Percentiles rank a stretch among this genome's conserved stretches.
Conservation (phyloP, 441 rosid species). For the Euphorbia schlechtendalii region DNA sequence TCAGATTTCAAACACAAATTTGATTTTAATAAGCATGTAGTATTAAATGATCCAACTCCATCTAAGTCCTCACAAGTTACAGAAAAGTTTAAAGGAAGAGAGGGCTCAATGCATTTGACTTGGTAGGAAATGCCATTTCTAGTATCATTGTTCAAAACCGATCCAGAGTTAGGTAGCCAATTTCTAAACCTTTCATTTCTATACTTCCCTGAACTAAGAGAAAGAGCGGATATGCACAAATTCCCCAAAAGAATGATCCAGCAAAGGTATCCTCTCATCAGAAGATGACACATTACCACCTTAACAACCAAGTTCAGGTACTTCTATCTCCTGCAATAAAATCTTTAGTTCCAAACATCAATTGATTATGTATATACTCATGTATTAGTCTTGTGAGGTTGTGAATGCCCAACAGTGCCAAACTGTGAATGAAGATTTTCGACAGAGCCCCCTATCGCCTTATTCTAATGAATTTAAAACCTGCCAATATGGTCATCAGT, state of each 20-base stretch:
- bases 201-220: conserved; percentile 32
- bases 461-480: conserved; percentile 12
- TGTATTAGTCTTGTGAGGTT: conserved; percentile 2
- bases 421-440: background rate
- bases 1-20: conserved; percentile 59
- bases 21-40: conserved; percentile 77
- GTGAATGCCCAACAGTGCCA: conserved; percentile 5
- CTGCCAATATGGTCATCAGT: conserved; percentile 27
- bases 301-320: conserved; percentile 15
- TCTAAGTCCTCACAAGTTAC: conserved; percentile 66
- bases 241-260: conserved; percentile 44
- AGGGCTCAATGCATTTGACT: conserved; percentile 21
- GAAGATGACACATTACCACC: conserved; percentile 36
- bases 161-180: conserved; percentile 23
- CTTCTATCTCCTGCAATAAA: conserved; percentile 15
- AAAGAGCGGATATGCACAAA: conserved; percentile 26
- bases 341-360: conserved; percentile 15
- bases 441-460: conserved; percentile 3
- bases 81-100: conserved; percentile 18
- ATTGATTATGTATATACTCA: conserved; percentile 10
- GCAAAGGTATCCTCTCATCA: conserved; percentile 37
- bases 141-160: conserved; percentile 27
- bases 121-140: conserved; percentile 18
- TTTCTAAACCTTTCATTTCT: conserved; percentile 23
- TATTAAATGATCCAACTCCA: conserved; percentile 88